Evolutionary conservation across 1,284 basidiomycete genomes (phyloP), one percentile per base, ranked within the genome.

Genomic region (Amylostereum areolatum): DNA sequence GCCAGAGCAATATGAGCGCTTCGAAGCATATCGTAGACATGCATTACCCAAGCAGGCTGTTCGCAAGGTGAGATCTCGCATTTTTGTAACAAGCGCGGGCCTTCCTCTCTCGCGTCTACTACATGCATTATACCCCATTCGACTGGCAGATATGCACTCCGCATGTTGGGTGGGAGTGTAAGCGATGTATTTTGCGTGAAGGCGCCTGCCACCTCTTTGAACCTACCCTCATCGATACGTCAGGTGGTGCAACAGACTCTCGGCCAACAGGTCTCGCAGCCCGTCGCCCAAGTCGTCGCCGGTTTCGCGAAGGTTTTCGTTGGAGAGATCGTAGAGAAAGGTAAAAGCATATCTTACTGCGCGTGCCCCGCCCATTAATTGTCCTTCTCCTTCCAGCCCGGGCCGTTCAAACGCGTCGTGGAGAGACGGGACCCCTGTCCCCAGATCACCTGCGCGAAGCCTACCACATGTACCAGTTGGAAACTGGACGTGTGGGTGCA

Each of bases 281-380:
- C 89, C 11, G 87, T 95, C 1, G 85, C 91, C 1, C 90, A 93
- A 59, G 83, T 94, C 33, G 85, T 94, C 0, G 88, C 91, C 5
- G 92, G 92, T 59, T 89, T 95, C 50, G 79, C 80, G 18, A 96
- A 96, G 62, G 90, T 95, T 2, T 96, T 96, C 58, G 89, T 96
- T 7, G 92, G 92, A 2, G 92, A 95, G 65, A 89, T 95, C 4
- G 80, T 94, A 24, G 92, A 95, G 64, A 86, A 87, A 70, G 90
- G 90, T 89, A 49, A n/a, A n/a, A n/a, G n/a, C 46, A 70, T 59
- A 4, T 10, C 2, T 54, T 24, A 46, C 40, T 32, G 8, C 11
- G 45, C 28, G 27, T 27, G 18, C 41, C 4, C 39, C 30, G 8
- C n/a, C 28, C 30, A 24, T 12, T 10, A 7, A 31, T 29, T n/a